Evolutionary conservation across 2,329 filamentous ascomycete genomes (phyloP).

Genomic region (Trichoderma harzianum): DNA sequence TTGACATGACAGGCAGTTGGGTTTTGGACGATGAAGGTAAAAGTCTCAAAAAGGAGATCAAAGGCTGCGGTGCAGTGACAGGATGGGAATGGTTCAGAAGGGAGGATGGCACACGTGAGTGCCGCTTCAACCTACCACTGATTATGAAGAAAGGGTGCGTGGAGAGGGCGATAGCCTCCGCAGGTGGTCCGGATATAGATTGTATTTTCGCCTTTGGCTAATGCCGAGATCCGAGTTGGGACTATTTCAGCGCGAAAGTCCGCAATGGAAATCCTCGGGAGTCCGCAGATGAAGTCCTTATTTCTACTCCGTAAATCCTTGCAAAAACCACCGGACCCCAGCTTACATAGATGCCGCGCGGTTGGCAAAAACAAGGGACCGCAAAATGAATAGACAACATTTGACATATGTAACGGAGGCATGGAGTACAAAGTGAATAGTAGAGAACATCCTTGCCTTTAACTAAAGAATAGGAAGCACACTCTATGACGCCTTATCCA

Average conservation of each 20-base stretch:
- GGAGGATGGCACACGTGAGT: neutral
- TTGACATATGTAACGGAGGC: neutral
- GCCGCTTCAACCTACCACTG: neutral
- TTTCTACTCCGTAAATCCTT: neutral
- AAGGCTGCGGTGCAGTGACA: slow-evolving; percentile 1
- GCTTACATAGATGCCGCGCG: neutral
- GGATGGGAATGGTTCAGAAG: slow-evolving; percentile 1
- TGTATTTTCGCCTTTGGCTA: neutral
- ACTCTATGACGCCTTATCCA: neutral
- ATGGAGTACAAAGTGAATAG: neutral
- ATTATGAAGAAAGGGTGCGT: neutral
- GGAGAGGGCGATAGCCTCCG: slow-evolving; percentile 3
- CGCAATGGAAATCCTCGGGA: neutral
- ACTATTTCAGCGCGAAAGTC: neutral
- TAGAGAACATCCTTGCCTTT: neutral
- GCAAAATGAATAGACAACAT: neutral
- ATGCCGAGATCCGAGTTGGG: neutral
- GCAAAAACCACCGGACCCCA: neutral
- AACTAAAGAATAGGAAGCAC: neutral
- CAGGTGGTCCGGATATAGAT: neutral
- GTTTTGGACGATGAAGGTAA: neutral
- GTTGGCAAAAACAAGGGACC: neutral
- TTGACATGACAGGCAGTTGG: neutral
- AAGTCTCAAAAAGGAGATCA: neutral
- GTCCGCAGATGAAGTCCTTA: neutral